These are phyloP conservation scores for Uncinocarpus reesii DNA, from an alignment of 2,329 filamentous ascomycete genomes.

Conservation along the genomic window DNA sequence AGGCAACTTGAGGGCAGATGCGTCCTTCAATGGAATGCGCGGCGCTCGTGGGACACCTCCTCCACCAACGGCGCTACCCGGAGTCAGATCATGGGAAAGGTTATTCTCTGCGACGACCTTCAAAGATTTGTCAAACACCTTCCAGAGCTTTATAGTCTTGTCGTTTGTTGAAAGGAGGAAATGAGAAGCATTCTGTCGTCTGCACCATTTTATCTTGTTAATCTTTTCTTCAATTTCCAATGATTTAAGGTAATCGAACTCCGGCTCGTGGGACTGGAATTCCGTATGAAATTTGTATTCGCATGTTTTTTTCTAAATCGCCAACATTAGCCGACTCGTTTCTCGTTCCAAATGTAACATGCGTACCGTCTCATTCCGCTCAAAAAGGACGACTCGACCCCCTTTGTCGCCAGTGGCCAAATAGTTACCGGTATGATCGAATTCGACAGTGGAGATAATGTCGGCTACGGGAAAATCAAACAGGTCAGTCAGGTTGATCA, in stretches of 20 bases:
- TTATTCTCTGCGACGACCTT: conserved; percentile 99
- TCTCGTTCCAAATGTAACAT: neutral
- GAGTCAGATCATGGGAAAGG: conserved; percentile 84
- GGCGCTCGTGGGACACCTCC: conserved; percentile 66
- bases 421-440: conserved; percentile 45
- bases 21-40: conserved; percentile 64
- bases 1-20: conserved; percentile 80
- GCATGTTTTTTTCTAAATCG: conserved; percentile 91
- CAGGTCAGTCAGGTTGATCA: neutral
- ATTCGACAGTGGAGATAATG: conserved; percentile 45
- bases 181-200: conserved; percentile 94
- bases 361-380: conserved; percentile 83
- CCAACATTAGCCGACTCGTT: conserved; percentile 1
- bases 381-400: conserved; percentile 43
- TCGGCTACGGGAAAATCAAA: conserved; percentile 29
- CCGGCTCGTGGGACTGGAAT: conserved; percentile 97
- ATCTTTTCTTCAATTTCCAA: conserved; percentile 99
- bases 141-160: conserved; percentile 99
- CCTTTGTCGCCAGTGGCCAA: conserved; percentile 45
- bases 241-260: conserved; percentile 98
- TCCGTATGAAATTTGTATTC: conserved; percentile 99
- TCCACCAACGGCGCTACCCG: conserved; percentile 58
- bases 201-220: conserved; percentile 99
- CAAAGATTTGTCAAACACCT: conserved; percentile 97
- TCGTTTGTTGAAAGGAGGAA: conserved; percentile 98